These are phyloP conservation scores for Trichophaea hybrida DNA, from an alignment of 2,329 filamentous ascomycete species.

Conservation along the genomic window DNA sequence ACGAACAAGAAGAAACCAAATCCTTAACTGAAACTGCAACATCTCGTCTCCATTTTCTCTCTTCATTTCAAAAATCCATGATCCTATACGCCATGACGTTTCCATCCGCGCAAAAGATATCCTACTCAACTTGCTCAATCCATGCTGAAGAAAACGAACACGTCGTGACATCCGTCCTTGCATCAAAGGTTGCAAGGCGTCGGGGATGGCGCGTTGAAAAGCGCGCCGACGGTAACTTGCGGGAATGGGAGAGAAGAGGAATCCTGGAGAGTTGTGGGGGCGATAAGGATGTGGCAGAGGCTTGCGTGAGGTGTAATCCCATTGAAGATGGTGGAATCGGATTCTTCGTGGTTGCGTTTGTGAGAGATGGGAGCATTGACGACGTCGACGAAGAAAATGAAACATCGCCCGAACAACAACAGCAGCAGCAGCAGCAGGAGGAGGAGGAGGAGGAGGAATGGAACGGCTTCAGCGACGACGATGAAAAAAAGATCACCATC, in stretches of 20 bases:
- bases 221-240: conserved; percentile 61
- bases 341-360: conserved; percentile 86
- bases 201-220: conserved; percentile 65
- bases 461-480: conserved; percentile 31
- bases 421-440: conserved; percentile 8
- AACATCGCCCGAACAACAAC: conserved; percentile 15
- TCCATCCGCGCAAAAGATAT: conserved; percentile 57
- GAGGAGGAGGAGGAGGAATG: conserved; percentile 34
- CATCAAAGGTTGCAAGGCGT: conserved; percentile 48
- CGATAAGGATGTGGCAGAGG: conserved; percentile 47
- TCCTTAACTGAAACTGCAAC: conserved; percentile 38
- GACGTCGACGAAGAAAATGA: conserved; percentile 13
- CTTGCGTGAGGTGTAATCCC: conserved; percentile 66
- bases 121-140: conserved; percentile 88
- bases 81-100: conserved; percentile 76
- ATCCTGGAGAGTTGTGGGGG: conserved; percentile 38
- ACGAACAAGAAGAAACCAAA: conserved; percentile 27
- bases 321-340: conserved; percentile 79
- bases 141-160: conserved; percentile 78
- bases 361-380: conserved; percentile 38
- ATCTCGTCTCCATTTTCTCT: conserved; percentile 56
- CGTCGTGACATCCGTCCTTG: conserved; percentile 60
- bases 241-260: conserved; percentile 57
- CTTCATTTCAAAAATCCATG: conserved; percentile 67
- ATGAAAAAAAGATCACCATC: background rate